Evolutionary conservation across 1,139 yeast genomes (phyloP), one percentile per base, ranked within the genome.

Genomic region (Nakaseomyces sp.): DNA sequence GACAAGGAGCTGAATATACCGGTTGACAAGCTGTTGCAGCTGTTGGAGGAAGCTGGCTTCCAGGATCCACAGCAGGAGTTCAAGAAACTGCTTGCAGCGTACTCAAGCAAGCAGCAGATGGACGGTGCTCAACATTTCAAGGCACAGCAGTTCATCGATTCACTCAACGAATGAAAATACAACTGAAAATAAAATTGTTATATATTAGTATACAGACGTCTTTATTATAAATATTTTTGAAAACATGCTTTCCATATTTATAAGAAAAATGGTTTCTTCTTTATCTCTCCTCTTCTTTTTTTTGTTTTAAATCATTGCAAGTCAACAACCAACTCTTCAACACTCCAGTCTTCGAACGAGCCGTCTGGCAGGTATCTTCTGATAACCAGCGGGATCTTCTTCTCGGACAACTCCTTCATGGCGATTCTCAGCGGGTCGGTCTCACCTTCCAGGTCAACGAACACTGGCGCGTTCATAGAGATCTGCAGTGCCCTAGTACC

Each of bases 351-450:
- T 67, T 91, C 99, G 59, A 79, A 91, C 41, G 94, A 80, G 6
- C 97, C 96, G 64, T 93, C 98, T 1, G 99, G 98, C 57, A 91
- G 74, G 63, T 88, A 93, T 66, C 99, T 77, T 73, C 99, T 79
- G 44, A 91, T 86, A 40, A 93, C 95, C 60, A 91, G 73, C 2
- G 98, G 99, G 46, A 93, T 88, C 66, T 89, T 91, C 67, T 87
- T 82, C 65, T 91, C 97, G 1, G 95, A 77, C 53, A 91, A 74
- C 66, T 91, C 99, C 67, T 93, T 91, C 88, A 88, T 84, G 48
- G 99, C 96, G 49, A 91, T 91, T 65, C 89, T 96, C 60, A 91
- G 72, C n/a, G 99, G 98, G 65, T 91, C 99, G 6, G 98, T 91
- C 66, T 93, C 99, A 59, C 98, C 98, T 68, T 91, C 99, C 49